phyloP scores from a whole-genome alignment of 768 basidiomycete species.

The Mycena pura region DNA sequence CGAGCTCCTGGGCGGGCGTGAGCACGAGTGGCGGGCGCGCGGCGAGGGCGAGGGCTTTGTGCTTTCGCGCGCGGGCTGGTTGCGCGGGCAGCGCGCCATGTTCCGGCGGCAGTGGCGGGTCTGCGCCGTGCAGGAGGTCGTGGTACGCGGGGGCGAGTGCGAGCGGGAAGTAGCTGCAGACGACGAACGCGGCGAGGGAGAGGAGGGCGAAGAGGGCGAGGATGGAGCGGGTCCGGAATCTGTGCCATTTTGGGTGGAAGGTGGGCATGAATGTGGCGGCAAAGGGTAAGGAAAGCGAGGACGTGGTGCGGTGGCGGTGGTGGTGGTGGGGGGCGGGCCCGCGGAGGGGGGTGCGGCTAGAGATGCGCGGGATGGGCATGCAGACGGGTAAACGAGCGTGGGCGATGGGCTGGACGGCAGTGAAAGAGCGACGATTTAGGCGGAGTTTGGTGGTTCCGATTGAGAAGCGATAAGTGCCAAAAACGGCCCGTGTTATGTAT shows the following conservation, averaged over 20 bases:
- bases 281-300: constrained; percentile 25
- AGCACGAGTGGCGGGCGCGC: constrained; percentile 52
- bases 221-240: constrained; percentile 60
- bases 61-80: constrained; percentile 39
- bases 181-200: constrained; percentile 59
- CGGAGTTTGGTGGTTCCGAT: background rate
- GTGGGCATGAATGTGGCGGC: constrained; percentile 39
- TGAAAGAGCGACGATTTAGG: background rate
- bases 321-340: constrained; percentile 34
- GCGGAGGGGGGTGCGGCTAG: constrained; percentile 44
- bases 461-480: too few species aligned
- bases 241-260: constrained; percentile 52
- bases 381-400: constrained; percentile 11
- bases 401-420: constrained; percentile 8
- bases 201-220: constrained; percentile 60
- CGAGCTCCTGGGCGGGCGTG: constrained; percentile 66
- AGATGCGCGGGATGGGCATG: constrained; percentile 35
- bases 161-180: constrained; percentile 53
- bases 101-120: constrained; percentile 36
- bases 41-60: constrained; percentile 29
- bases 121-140: constrained; percentile 39
- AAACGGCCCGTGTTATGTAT: too few species aligned
- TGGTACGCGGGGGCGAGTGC: constrained; percentile 47
- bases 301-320: constrained; percentile 23
- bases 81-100: constrained; percentile 42